Conservation (phyloP, 1,284 basidiomycete genomes). For the Naganishia albida region DNA sequence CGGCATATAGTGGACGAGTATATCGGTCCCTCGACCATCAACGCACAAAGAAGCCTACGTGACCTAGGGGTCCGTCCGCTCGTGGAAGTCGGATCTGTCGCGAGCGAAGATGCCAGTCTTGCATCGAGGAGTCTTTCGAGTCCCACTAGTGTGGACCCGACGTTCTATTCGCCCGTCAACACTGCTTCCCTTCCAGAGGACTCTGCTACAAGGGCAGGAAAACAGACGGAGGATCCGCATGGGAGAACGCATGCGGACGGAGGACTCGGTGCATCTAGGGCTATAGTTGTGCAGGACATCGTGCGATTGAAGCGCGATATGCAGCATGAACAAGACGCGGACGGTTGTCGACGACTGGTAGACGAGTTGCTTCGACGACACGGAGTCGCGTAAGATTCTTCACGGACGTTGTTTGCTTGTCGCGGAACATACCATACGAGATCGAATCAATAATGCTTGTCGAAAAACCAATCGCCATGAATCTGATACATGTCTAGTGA, state of each 20-base stretch:
- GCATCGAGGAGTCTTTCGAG: not conserved
- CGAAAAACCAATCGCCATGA: too few species aligned
- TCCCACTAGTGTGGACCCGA: constrained; percentile 9
- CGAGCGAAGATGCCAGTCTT: not conserved
- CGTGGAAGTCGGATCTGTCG: constrained; percentile 9
- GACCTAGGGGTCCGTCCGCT: not conserved
- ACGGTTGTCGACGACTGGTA: constrained; percentile 6
- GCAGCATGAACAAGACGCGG: not conserved
- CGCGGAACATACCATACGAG: too few species aligned
- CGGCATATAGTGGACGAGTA: constrained; percentile 16
- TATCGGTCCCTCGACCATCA: constrained; percentile 10
- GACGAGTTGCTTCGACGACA: constrained; percentile 11
- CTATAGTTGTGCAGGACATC: constrained; percentile 5
- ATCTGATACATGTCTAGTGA: too few species aligned
- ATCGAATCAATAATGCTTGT: too few species aligned
- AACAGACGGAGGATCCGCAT: not conserved
- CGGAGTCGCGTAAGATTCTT: not conserved
- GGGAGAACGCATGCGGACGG: not conserved
- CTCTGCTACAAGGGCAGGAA: not conserved
- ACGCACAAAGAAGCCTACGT: not conserved
- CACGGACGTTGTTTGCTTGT: too few species aligned
- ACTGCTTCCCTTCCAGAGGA: not conserved
- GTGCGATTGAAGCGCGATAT: constrained; percentile 1
- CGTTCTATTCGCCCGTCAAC: not conserved
- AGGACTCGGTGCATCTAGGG: not conserved